Evolutionary conservation across 2,329 filamentous ascomycete species (phyloP).

Genomic region (Fusarium napiforme): DNA sequence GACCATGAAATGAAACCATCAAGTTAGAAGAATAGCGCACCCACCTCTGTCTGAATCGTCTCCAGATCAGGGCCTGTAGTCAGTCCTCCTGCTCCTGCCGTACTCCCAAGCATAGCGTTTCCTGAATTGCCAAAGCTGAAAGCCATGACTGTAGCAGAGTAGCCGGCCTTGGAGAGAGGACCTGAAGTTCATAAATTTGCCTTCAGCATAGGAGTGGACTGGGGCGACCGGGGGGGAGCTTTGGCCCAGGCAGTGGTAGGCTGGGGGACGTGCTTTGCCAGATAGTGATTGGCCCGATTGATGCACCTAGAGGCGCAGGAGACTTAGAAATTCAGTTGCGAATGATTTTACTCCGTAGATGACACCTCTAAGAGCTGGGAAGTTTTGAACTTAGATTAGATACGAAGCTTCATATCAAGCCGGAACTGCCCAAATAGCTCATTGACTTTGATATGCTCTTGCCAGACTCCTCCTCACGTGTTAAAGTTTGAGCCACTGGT

Average conservation of each 20-base stretch:
- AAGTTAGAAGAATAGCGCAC: constrained; percentile 33
- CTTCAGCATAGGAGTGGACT: constrained; percentile 40
- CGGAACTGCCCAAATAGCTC: constrained; percentile 5
- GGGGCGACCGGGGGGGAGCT: constrained; percentile 37
- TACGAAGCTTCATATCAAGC: not conserved
- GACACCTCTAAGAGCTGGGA: not conserved
- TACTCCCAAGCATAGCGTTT: constrained; percentile 55
- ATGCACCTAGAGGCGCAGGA: constrained; percentile 8
- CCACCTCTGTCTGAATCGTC: constrained; percentile 85
- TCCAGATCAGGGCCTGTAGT: constrained; percentile 73
- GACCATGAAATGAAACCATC: not conserved
- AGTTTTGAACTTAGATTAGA: not conserved
- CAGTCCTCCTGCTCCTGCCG: constrained; percentile 52
- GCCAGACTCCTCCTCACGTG: constrained; percentile 44
- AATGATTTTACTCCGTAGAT: not conserved
- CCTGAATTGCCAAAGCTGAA: constrained; percentile 68
- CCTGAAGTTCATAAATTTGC: constrained; percentile 45
- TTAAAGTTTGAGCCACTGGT: constrained; percentile 29
- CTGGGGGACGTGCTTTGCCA: constrained; percentile 38
- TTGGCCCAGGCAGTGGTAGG: constrained; percentile 34
- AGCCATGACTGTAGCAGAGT: constrained; percentile 65
- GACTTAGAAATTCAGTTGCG: constrained; percentile 3
- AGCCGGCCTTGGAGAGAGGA: constrained; percentile 46
- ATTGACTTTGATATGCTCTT: constrained; percentile 24
- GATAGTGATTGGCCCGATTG: constrained; percentile 38